Percentiles rank a stretch among this genome's conserved stretches.
phyloP scores from a whole-genome alignment of 192 early-diverging fungal genomes.

The Coemansia sp. region DNA sequence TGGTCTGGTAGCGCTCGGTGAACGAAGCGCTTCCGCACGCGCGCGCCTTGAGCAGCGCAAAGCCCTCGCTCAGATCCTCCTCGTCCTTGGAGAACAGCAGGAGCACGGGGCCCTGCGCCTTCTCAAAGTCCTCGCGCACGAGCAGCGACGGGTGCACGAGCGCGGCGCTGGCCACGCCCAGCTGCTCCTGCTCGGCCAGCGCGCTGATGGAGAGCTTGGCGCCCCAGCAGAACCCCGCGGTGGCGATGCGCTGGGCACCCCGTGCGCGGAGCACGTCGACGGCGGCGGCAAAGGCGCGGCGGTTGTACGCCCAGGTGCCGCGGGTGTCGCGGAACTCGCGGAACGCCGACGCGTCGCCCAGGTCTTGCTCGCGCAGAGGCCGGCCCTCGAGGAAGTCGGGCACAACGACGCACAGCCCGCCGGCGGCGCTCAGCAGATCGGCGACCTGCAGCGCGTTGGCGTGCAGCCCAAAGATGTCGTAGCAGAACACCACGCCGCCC shows the following conservation, averaged over 20 bases:
- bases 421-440: slow-evolving; percentile 35
- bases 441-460: slow-evolving; percentile 58
- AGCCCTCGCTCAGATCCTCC: too few relatives aligned
- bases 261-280: slow-evolving; percentile 36
- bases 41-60: too few relatives aligned
- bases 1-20: too few relatives aligned
- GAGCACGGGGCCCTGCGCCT: too few relatives aligned
- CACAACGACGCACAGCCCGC: slow-evolving; percentile 55
- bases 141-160: slow-evolving; percentile 58
- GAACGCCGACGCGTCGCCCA: slow-evolving; percentile 13
- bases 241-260: slow-evolving; percentile 47
- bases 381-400: slow-evolving; percentile 59
- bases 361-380: slow-evolving; percentile 15
- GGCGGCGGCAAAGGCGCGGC: slow-evolving; percentile 14
- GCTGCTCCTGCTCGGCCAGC: slow-evolving; percentile 33
- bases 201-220: slow-evolving; percentile 52
- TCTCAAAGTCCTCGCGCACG: slow-evolving; percentile 28
- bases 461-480: slow-evolving; percentile 62
- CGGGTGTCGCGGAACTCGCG: slow-evolving; percentile 25
- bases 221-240: slow-evolving; percentile 71
- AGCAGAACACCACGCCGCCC: slow-evolving; percentile 55
- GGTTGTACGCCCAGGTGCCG: slow-evolving; percentile 7
- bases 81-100: too few relatives aligned
- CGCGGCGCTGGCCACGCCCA: slow-evolving; percentile 44
- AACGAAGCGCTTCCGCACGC: too few relatives aligned